Evolutionary conservation across 192 early-diverging fungal species (phyloP).

Genomic region (Coemansia umbellata): DNA sequence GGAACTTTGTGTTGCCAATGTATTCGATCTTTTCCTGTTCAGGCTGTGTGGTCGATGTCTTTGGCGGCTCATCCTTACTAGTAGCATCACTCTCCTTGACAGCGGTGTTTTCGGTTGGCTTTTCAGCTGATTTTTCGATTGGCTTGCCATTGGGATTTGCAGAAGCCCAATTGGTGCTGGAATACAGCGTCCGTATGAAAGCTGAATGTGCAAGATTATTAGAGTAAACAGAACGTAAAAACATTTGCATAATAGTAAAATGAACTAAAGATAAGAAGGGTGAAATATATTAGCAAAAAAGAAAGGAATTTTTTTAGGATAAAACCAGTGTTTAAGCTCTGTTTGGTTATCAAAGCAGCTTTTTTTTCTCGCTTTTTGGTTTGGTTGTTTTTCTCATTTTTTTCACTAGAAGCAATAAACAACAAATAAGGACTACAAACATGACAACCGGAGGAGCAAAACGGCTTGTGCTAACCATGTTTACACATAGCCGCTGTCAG

Average conservation of each 20-base stretch:
- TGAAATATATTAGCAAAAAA: no score
- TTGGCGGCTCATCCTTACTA: no score
- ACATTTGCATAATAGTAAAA: not conserved
- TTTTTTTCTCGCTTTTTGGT: not conserved
- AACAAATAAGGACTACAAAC: not conserved
- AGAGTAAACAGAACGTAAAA: not conserved
- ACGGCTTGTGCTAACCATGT: constrained; percentile 45
- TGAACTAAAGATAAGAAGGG: no score
- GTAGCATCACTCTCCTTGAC: no score
- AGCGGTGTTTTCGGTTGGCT: not conserved
- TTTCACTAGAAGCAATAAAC: not conserved
- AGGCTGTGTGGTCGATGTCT: no score
- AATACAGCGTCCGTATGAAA: not conserved
- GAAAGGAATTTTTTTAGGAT: no score
- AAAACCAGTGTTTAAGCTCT: no score
- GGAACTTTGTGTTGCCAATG: constrained; percentile 49
- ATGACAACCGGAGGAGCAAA: constrained; percentile 2
- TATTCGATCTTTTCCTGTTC: constrained; percentile 43
- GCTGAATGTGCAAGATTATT: not conserved
- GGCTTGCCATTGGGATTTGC: not conserved
- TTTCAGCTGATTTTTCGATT: not conserved
- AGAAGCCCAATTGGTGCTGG: not conserved
- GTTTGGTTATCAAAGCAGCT: not conserved
- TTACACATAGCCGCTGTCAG: constrained; percentile 47
- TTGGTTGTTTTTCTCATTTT: not conserved